phyloP scores from a whole-genome alignment of 1,284 basidiomycete genomes.

The Malassezia sympodialis region DNA sequence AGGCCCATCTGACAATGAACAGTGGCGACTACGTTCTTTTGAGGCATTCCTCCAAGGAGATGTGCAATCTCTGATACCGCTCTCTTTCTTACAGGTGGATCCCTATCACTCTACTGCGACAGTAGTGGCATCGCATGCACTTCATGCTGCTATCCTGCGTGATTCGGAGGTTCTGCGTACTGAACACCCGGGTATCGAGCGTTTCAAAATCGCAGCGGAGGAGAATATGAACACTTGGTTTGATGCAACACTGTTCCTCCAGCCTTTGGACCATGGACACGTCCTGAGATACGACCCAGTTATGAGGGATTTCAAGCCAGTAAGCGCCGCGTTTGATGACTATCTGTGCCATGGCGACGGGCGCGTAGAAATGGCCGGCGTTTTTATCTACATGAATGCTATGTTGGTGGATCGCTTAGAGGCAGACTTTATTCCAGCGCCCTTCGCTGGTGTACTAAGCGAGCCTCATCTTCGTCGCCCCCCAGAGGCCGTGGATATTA shows the following conservation, averaged over 20 bases:
- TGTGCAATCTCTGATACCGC: background rate
- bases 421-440: conserved; percentile 64
- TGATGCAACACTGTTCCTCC: conserved; percentile 56
- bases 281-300: conserved; percentile 58
- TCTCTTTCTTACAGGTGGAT: background rate
- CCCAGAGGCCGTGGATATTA: conserved; percentile 58
- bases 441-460: conserved; percentile 50
- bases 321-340: background rate
- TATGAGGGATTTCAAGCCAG: conserved; percentile 51
- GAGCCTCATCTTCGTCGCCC: conserved; percentile 22
- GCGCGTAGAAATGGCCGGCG: conserved; percentile 50
- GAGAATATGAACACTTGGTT: conserved; percentile 68
- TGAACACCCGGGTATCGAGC: conserved; percentile 63
- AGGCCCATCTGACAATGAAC: background rate
- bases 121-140: conserved; percentile 54
- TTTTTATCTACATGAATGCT: conserved; percentile 72
- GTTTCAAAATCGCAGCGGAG: conserved; percentile 73
- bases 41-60: background rate
- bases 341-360: background rate
- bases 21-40: conserved; percentile 12
- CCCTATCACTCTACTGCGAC: conserved; percentile 38
- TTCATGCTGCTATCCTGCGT: conserved; percentile 77
- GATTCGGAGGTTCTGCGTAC: conserved; percentile 57
- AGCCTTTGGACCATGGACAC: conserved; percentile 47
- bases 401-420: conserved; percentile 75